Evolutionary conservation across 768 basidiomycete genomes (phyloP).

Genomic region (Psilocybe cubensis): DNA sequence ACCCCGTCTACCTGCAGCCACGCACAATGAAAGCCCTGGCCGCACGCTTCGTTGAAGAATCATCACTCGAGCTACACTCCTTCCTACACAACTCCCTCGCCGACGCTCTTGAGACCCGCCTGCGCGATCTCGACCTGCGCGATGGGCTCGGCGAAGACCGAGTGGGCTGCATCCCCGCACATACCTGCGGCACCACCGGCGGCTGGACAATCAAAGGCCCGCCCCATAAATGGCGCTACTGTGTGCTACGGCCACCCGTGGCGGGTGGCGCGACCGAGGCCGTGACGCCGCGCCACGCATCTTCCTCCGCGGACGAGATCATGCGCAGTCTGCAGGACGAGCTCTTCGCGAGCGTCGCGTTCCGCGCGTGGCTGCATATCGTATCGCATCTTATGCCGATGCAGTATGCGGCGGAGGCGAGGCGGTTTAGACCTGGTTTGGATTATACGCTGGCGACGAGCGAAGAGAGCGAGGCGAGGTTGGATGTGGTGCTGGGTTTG

Average conservation of each 20-base stretch:
- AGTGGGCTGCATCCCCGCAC: conserved; percentile 59
- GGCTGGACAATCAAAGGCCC: conserved; percentile 83
- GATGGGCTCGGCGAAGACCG: conserved; percentile 68
- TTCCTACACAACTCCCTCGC: conserved; percentile 80
- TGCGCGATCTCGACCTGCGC: conserved; percentile 63
- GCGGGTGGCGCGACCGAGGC: conserved; percentile 43
- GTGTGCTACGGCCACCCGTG: conserved; percentile 53
- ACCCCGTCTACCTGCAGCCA: conserved; percentile 87
- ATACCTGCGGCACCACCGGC: conserved; percentile 60
- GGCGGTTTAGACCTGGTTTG: conserved; percentile 89
- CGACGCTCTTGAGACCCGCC: conserved; percentile 61
- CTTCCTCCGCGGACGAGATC: conserved; percentile 57
- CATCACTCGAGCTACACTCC: conserved; percentile 85
- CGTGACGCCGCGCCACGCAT: conserved; percentile 57
- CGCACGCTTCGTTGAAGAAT: conserved; percentile 81
- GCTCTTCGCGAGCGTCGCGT: conserved; percentile 79
- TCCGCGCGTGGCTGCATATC: conserved; percentile 86
- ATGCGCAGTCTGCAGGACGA: conserved; percentile 73
- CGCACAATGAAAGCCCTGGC: conserved; percentile 83
- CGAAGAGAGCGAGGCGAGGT: conserved; percentile 76
- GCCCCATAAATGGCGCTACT: conserved; percentile 95
- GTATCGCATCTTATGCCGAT: conserved; percentile 76
- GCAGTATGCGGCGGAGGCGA: conserved; percentile 74
- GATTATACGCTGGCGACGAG: conserved; percentile 95
- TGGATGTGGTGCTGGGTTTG: conserved; percentile 87